Base-by-base conservation (phyloP, 768 basidiomycete species). In the Kwoniella bestiolae region DNA sequence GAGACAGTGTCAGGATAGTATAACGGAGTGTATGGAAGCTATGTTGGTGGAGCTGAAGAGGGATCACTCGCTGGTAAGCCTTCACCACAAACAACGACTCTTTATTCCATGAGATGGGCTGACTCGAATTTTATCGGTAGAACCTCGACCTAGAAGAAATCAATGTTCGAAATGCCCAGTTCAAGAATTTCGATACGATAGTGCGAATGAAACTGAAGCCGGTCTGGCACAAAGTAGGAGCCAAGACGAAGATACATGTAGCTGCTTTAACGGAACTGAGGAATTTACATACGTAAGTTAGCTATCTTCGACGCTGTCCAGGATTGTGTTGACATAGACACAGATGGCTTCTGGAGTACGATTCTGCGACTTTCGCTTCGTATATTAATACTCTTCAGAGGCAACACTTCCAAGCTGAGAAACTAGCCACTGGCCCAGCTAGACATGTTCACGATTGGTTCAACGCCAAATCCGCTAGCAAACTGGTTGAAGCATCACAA, bases 141-240 rank as follows among this genome's bases (percentile, higher is more conserved):
- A 78, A 78, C 55, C 87, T 97, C 23, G 95, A 98, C 58, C 84
- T 97, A 16, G 95, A 98, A 70, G 94, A 96, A 67, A 84, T 98
- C 64, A 93, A 87, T 26, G 86, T 98, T 51, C 91, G 96, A 74
- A 94, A 90, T 72, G 92, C 94, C 0, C 94, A 97, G 73, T 98
- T 97, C 80, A 87, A 88, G 34, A 92, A 91, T 1, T 99, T 98
- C 74, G 94, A 97, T 75, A 82, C 86, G 21, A 85, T 95, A 55
- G 93, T 97, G 2, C 87, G 94, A 3, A 86, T 87, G 32, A 92
- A 94, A 74, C 86, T 98, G 7, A 92, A 96, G 79, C 86, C 93
- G 0, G 90, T 96, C 6, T 98, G 96, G 95, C 94, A 98, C 80
- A 92, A 93, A 82, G 94, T 95, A 28, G 93, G 93, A 0, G 88